These are phyloP conservation scores for Nakazawaea anatomiae DNA, from an alignment of 805 yeast genomes.

Conservation along the genomic window DNA sequence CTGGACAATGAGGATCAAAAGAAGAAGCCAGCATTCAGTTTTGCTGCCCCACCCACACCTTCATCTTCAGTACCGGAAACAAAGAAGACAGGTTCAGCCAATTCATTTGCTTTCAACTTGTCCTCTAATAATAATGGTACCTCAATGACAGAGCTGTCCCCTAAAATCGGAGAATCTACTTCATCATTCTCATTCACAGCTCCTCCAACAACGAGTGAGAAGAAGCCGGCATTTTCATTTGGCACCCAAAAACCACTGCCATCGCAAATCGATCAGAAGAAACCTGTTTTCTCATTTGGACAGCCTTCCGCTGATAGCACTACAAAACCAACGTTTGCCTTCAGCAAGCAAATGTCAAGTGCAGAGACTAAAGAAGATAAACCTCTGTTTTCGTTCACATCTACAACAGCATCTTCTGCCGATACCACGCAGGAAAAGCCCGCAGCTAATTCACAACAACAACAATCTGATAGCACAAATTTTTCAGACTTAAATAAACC, in stretches of 20 bases:
- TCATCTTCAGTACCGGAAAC: too few relatives aligned
- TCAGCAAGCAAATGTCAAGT: background rate
- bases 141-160: background rate
- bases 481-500: constrained; percentile 1
- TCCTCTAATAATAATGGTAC: background rate
- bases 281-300: background rate
- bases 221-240: constrained; percentile 14
- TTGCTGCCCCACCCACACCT: constrained; percentile 13
- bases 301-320: too few relatives aligned
- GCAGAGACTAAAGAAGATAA: background rate
- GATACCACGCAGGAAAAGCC: background rate
- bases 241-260: constrained; percentile 4
- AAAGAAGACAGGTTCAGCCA: background rate
- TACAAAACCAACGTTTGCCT: background rate
- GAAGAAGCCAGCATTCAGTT: background rate
- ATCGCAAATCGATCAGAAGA: background rate
- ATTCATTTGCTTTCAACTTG: background rate
- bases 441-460: constrained; percentile 8
- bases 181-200: background rate
- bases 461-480: background rate
- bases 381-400: background rate
- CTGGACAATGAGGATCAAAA: background rate
- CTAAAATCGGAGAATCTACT: background rate
- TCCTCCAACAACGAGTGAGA: background rate
- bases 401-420: background rate